Conservation (phyloP, 768 basidiomycete genomes). For the Lentinula boryana region DNA sequence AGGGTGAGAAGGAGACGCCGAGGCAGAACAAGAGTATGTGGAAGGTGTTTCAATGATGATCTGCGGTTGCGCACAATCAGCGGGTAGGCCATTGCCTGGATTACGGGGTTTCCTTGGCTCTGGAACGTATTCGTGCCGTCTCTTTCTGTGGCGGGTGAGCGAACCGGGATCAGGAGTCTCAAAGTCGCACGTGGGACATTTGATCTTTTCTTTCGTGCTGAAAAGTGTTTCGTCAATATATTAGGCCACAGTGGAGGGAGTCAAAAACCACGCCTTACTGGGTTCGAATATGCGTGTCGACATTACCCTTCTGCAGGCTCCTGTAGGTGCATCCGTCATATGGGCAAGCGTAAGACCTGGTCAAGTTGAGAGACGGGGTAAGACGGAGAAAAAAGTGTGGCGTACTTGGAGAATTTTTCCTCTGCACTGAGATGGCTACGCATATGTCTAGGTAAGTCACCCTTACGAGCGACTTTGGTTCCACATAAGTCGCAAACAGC, state of each 20-base stretch:
- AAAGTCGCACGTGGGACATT: background rate
- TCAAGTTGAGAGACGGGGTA: background rate
- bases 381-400: background rate
- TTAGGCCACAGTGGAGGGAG: background rate
- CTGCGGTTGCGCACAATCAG: background rate
- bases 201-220: background rate
- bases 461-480: background rate
- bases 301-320: background rate
- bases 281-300: background rate
- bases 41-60: background rate
- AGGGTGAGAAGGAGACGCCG: background rate
- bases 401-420: background rate
- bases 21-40: background rate
- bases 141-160: background rate
- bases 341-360: background rate
- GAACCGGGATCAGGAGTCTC: background rate
- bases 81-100: background rate
- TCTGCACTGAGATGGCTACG: background rate
- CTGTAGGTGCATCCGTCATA: background rate
- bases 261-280: too few relatives aligned
- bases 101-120: background rate
- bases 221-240: background rate
- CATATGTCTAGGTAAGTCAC: background rate
- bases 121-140: slow-evolving; percentile 1
- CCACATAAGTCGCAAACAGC: background rate